These are phyloP conservation scores for Tillandsia fasciculata DNA, from an alignment of 176 grass and related monocot genomes.

Conservation along the genomic window DNA sequence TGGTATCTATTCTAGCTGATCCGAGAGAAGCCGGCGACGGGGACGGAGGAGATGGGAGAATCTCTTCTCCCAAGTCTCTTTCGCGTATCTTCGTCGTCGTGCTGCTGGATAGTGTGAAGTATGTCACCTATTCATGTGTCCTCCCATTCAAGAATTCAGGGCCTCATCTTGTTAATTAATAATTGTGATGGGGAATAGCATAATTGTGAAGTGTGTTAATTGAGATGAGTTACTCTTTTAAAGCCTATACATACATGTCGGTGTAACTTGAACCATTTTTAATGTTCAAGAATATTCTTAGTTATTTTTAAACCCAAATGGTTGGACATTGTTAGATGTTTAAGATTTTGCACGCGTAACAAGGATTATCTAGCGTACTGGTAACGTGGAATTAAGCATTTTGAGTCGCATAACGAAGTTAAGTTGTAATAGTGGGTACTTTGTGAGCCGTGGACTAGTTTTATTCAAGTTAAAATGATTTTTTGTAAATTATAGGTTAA, in stretches of 20 bases:
- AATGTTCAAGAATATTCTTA: no score
- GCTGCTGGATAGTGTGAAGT: conserved; percentile 84
- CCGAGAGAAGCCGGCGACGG: conserved; percentile 78
- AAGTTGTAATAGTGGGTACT: no score
- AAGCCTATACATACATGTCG: background rate
- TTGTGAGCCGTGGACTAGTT: no score
- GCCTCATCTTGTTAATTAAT: conserved; percentile 74
- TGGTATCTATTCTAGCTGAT: conserved; percentile 90
- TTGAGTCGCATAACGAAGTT: no score
- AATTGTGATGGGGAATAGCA: background rate
- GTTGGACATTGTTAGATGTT: no score
- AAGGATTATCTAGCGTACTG: no score
- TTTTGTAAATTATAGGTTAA: no score
- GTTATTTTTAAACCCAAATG: no score
- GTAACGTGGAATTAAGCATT: no score
- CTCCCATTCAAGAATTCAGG: conserved; percentile 73
- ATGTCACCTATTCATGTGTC: conserved; percentile 93
- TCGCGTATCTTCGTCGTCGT: conserved; percentile 90
- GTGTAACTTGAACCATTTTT: no score
- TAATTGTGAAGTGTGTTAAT: background rate
- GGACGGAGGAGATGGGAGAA: conserved; percentile 56
- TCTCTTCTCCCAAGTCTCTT: conserved; percentile 44
- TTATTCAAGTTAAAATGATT: no score
- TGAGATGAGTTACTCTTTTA: background rate
- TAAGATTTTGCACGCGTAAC: no score